Base-by-base conservation (phyloP, 495 filamentous ascomycete genomes). In the Talaromyces stipitatus region DNA sequence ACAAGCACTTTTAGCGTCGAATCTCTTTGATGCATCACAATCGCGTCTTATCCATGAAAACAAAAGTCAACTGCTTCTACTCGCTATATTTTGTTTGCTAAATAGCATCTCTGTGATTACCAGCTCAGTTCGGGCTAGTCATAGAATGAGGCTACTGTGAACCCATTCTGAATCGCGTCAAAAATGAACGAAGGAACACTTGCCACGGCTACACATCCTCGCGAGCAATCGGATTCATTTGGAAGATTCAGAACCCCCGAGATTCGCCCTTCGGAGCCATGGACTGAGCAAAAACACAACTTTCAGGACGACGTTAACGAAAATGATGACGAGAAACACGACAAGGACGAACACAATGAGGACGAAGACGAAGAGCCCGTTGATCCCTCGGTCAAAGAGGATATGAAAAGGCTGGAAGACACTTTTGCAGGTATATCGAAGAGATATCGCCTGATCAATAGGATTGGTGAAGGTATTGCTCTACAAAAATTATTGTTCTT, bases 381-480 rank as follows among this genome's bases (percentile, higher is more conserved):
- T 24, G 89, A 96, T 64, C 74, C 84, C 24, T 77, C 74, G 3
- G 87, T 95, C 38, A 80, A 78, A 45, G 84, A 91, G 33, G 94
- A 99, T 66, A 97, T 99, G 84, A 81, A 78, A 27, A 88, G 81
- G 58, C 82, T 99, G 38, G 84, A 95, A 60, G 75, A 86, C 10
- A 86, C 81, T 23, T 97, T 97, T 62, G 82, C 82, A 24, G 87
- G 86, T n/a, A 92, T 96, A 58, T 86, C 84, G 33, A 77, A 87
- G 54, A 80, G 82, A 30, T 99, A 90, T 72, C 85, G 94, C 26
- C 71, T 99, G 50, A 91, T 99, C 62, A 96, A 97, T 74, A 86
- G 92, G 52, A 97, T 99, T 62, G 94, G 94, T 59, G 94, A 97
- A 82, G 94, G 91, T 92, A 68, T 52, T 30, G 16, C 12, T 18